phyloP scores from a whole-genome alignment of 352 stramenopile species.

The Phytophthora ramorum region DNA sequence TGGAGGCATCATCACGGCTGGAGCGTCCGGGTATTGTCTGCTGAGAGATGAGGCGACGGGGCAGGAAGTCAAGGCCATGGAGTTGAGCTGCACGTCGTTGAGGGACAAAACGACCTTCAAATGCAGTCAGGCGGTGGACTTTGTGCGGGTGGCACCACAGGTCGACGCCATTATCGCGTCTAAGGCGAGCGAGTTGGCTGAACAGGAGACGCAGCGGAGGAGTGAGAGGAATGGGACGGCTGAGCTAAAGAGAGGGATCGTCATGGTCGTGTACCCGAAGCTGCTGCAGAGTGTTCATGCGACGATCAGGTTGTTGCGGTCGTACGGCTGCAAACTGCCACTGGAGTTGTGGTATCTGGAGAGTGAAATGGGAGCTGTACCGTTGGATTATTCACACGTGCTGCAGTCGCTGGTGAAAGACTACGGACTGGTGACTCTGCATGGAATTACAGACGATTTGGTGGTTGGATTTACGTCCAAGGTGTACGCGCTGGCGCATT shows the following conservation, averaged over 20 bases:
- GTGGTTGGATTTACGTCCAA: conserved; percentile 62
- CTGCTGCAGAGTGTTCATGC: conserved; percentile 50
- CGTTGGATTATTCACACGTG: conserved; percentile 28
- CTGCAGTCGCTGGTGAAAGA: conserved; percentile 31
- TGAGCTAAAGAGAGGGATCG: conserved; percentile 28
- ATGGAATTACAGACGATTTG: conserved; percentile 36
- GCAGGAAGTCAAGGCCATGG: conserved; percentile 35
- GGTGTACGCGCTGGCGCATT: conserved; percentile 54
- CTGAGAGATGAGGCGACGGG: conserved; percentile 42
- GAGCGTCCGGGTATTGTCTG: conserved; percentile 53
- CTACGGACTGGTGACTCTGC: conserved; percentile 34
- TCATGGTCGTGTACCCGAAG: conserved; percentile 65
- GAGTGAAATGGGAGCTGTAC: conserved; percentile 37
- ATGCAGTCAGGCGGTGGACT: conserved; percentile 48
- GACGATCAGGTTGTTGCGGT: conserved; percentile 39
- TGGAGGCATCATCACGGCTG: conserved; percentile 27
- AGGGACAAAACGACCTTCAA: conserved; percentile 39
- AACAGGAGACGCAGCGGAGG: neutral
- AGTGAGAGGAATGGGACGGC: neutral
- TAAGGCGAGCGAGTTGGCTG: conserved; percentile 17
- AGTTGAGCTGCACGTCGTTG: conserved; percentile 42
- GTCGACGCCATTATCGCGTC: conserved; percentile 27
- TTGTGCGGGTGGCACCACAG: conserved; percentile 34
- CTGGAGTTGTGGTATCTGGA: conserved; percentile 60
- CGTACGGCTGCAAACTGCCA: conserved; percentile 45